phyloP scores from a whole-genome alignment of 176 grass and related monocot species.

The Triticum monococcum region DNA sequence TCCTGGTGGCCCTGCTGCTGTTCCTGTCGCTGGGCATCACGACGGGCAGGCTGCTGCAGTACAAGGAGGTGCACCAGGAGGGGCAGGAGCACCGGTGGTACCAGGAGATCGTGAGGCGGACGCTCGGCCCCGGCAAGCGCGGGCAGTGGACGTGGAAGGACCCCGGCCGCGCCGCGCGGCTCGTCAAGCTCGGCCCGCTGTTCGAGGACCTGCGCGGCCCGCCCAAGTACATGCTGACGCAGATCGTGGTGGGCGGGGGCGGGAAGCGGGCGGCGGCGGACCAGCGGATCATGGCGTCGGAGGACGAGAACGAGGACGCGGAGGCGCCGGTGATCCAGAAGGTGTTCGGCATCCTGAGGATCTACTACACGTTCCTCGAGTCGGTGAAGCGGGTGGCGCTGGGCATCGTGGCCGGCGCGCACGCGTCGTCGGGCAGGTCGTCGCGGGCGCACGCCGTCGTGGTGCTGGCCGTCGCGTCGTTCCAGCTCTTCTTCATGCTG shows the following conservation, averaged over 20 bases:
- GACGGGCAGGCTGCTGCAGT: conserved; percentile 74
- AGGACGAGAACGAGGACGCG: conserved; percentile 70
- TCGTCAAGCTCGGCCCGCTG: conserved; percentile 64
- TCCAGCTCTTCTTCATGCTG: conserved; percentile 74
- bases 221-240: conserved; percentile 74
- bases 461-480: conserved; percentile 55
- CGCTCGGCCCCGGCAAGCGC: conserved; percentile 71
- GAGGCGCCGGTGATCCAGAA: conserved; percentile 69
- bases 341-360: conserved; percentile 67
- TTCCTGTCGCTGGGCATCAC: conserved; percentile 85
- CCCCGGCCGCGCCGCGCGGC: conserved; percentile 36
- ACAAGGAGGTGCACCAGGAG: conserved; percentile 77
- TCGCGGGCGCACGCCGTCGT: conserved; percentile 37
- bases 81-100: conserved; percentile 63
- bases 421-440: conserved; percentile 46
- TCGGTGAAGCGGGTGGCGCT: conserved; percentile 66
- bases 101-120: conserved; percentile 60
- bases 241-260: conserved; percentile 38
- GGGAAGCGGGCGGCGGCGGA: conserved; percentile 26
- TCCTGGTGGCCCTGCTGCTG: conserved; percentile 61
- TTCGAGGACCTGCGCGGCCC: conserved; percentile 92
- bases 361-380: conserved; percentile 72
- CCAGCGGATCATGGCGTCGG: conserved; percentile 67
- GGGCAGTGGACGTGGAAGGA: conserved; percentile 87
- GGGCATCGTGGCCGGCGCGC: conserved; percentile 66